Evolutionary conservation across 768 basidiomycete species (phyloP).

Genomic region (Melanogaster broomeanus): DNA sequence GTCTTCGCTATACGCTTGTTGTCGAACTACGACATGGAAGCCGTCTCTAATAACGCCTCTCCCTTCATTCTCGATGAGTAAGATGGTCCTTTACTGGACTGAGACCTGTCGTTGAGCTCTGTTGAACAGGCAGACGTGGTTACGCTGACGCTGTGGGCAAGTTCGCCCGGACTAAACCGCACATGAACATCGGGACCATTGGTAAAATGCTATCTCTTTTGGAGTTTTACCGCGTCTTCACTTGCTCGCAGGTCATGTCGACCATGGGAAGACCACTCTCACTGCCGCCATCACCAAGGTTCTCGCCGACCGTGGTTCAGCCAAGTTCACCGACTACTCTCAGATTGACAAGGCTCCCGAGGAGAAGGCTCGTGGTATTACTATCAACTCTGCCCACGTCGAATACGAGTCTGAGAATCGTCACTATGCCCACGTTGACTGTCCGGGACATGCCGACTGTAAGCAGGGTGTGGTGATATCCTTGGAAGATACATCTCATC

Average conservation of each 20-base stretch:
- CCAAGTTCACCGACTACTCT: conserved; percentile 90
- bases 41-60: conserved; percentile 1
- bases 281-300: conserved; percentile 96
- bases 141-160: conserved; percentile 68
- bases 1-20: conserved; percentile 14
- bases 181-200: conserved; percentile 96
- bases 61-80: conserved; percentile 11
- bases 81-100: conserved; percentile 27
- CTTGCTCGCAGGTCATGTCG: conserved; percentile 72
- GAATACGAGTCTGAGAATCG: conserved; percentile 92
- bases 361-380: conserved; percentile 99
- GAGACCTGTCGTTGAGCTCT: conserved; percentile 6
- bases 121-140: conserved; percentile 42
- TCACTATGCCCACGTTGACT: conserved; percentile 98
- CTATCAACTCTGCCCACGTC: conserved; percentile 98
- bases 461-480: conserved; percentile 27
- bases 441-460: conserved; percentile 96
- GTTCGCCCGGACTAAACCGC: conserved; percentile 78
- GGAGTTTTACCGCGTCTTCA: conserved; percentile 16
- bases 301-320: conserved; percentile 72
- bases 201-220: conserved; percentile 42
- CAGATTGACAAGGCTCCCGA: conserved; percentile 99
- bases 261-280: conserved; percentile 98
- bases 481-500: conserved; percentile 3
- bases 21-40: conserved; percentile 12